These are phyloP conservation scores for Trichosporon coremiiforme DNA, from an alignment of 1,284 basidiomycete genomes.

Conservation along the genomic window DNA sequence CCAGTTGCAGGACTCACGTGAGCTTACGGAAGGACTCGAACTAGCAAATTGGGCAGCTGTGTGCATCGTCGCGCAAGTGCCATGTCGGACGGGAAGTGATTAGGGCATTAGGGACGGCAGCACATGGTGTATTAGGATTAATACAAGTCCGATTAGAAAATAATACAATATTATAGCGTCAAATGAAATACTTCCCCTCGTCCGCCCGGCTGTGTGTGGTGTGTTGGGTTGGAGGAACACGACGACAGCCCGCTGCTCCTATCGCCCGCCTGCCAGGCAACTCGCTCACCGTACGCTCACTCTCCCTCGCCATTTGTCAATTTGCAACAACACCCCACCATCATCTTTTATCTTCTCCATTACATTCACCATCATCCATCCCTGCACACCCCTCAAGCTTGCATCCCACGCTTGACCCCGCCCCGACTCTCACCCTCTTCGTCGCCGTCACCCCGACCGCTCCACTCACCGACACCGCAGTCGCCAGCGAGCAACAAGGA, in stretches of 20 bases:
- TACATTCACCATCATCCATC: conserved; percentile 20
- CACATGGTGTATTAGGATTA: too few species aligned
- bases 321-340: conserved; percentile 23
- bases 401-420: neutral
- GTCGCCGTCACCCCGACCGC: conserved; percentile 2
- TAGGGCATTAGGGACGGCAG: neutral
- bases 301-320: conserved; percentile 19
- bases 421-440: neutral
- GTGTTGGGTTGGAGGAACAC: conserved; percentile 14
- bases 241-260: neutral
- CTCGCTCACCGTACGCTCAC: conserved; percentile 1
- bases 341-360: conserved; percentile 21
- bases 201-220: neutral
- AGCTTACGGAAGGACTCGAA: neutral
- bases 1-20: too few species aligned
- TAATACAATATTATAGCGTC: neutral
- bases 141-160: neutral
- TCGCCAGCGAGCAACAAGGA: conserved; percentile 7
- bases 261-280: too few species aligned
- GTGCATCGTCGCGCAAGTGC: too few species aligned
- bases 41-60: neutral
- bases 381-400: neutral
- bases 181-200: conserved; percentile 5
- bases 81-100: neutral
- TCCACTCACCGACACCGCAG: neutral